These are phyloP conservation scores for Wallacemonas collosoma DNA, from an alignment of 208 protist genomes.

Conservation along the genomic window DNA sequence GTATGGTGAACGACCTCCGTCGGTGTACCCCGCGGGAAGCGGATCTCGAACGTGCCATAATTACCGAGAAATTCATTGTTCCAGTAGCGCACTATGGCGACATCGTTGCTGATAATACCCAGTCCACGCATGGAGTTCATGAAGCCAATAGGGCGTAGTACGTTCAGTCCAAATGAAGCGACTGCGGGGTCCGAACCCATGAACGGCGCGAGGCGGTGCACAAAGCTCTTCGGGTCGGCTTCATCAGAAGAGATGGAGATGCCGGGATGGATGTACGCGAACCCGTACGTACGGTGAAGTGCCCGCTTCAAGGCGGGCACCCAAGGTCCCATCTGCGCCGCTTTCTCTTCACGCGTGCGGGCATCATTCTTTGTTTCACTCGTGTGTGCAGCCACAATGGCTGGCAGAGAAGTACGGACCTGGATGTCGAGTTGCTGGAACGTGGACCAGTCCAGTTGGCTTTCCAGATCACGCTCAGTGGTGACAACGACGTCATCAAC, in stretches of 20 bases:
- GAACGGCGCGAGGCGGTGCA: slow-evolving; percentile 64
- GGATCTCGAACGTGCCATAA: slow-evolving; percentile 83
- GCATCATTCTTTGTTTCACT: background rate
- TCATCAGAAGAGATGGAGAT: slow-evolving; percentile 79
- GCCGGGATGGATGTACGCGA: slow-evolving; percentile 58
- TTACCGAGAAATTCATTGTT: slow-evolving; percentile 90
- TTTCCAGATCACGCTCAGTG: slow-evolving; percentile 50
- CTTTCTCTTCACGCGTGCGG: background rate
- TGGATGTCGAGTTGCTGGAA: slow-evolving; percentile 78
- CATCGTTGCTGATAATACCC: slow-evolving; percentile 80
- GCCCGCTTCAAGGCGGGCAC: slow-evolving; percentile 85
- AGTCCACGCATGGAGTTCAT: slow-evolving; percentile 80
- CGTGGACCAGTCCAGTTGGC: slow-evolving; percentile 75
- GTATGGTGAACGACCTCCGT: slow-evolving; percentile 45
- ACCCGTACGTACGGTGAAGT: slow-evolving; percentile 77
- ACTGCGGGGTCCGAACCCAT: slow-evolving; percentile 32
- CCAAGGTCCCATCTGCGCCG: slow-evolving; percentile 28
- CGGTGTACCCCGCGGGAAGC: slow-evolving; percentile 70
- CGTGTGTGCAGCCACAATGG: slow-evolving; percentile 14
- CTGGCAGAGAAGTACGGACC: slow-evolving; percentile 41
- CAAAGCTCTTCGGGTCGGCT: slow-evolving; percentile 80
- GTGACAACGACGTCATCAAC: slow-evolving; percentile 63
- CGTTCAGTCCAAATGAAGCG: slow-evolving; percentile 67
- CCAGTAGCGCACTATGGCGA: slow-evolving; percentile 86
- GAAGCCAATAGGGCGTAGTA: slow-evolving; percentile 79